These are phyloP conservation scores for Lactarius sanguifluus DNA, from an alignment of 768 basidiomycete genomes.

Conservation along the genomic window DNA sequence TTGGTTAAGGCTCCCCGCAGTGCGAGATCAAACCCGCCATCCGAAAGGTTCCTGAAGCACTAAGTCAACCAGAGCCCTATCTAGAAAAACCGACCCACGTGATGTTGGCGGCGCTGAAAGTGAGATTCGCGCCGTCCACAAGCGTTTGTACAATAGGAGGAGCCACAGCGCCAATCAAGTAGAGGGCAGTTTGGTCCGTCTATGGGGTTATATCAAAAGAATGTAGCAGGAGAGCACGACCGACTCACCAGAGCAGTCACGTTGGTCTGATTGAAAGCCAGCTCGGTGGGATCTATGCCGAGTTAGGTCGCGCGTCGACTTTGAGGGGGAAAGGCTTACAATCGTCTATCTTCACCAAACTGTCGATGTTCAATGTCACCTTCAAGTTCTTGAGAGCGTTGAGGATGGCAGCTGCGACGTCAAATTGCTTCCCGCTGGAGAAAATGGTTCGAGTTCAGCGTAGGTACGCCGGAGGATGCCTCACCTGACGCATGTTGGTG, in stretches of 20 bases:
- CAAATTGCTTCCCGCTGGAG: slow-evolving; percentile 62
- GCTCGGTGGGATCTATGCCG: slow-evolving; percentile 49
- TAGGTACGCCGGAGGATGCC: not conserved
- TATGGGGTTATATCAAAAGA: slow-evolving; percentile 30
- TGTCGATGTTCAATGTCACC: slow-evolving; percentile 57
- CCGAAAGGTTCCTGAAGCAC: slow-evolving; percentile 37
- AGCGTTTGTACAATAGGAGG: slow-evolving; percentile 64
- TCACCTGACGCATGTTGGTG: slow-evolving; percentile 60
- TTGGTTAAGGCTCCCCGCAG: slow-evolving; percentile 61
- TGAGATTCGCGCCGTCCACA: slow-evolving; percentile 54
- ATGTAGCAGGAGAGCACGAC: slow-evolving; percentile 12
- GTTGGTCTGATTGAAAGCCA: slow-evolving; percentile 56
- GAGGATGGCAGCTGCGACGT: slow-evolving; percentile 59
- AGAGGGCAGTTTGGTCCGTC: slow-evolving; percentile 63
- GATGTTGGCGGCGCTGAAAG: slow-evolving; percentile 59
- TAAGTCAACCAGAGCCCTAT: not conserved
- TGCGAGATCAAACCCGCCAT: slow-evolving; percentile 62
- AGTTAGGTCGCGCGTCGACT: slow-evolving; percentile 7
- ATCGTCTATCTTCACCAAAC: slow-evolving; percentile 60
- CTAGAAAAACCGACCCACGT: slow-evolving; percentile 39
- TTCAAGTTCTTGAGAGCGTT: slow-evolving; percentile 58
- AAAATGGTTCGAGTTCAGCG: not conserved
- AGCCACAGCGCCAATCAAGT: slow-evolving; percentile 70
- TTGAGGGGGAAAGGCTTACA: slow-evolving; percentile 42
- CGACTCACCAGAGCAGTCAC: slow-evolving; percentile 54